Base-by-base conservation (phyloP, 208 protist genomes). In the Wallacemonas sp. region DNA sequence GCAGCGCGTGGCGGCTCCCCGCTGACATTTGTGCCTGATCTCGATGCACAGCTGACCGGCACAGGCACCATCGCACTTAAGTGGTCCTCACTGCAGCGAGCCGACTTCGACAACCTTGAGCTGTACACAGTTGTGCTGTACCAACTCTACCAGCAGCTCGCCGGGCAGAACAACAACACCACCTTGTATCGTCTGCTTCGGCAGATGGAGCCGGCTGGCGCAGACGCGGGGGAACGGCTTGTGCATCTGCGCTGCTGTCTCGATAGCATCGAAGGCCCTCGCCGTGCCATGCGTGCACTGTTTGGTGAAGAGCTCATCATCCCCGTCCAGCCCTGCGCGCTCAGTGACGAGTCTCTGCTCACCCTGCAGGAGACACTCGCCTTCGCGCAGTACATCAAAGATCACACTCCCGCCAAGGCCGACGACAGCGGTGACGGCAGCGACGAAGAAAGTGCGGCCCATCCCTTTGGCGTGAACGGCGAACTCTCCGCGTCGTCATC, bases 101-200 rank as follows among this genome's bases (percentile, higher is more conserved):
- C n/a, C 4, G 50, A 32, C 22, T 53, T 65, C 12, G 22, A 1
- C 60, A 26, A 65, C 38, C 26, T 54, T 2, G 60, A 50, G 42
- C 60, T 65, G 22, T 65, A 45, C 44, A 65, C 39, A 17, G 45
- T 65, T 4, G 27, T 54, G 26, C 38, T 65, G 15, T 65, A 57
- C 50, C 50, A 57, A 19, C 30, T 57, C 12, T 57, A 57, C 50
- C 50, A 57, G 12, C 24, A 57, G 29, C 6, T 57, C 12, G 50
- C 29, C 29, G 9, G 9, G 50, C 29, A 57, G n/a, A 12, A 26
- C 5, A 32, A 57, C 9, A n/a, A 33, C 3, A 39, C 50, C 30
- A 38, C 30, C 30, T 19, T 57, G 12, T 57, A 57, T 24, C 50
- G 50, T 15, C 13, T 57, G 6, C 50, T 57, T 17, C 50, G 50